A percentile compares a stretch with the other conserved stretches of the same genome.
These are phyloP conservation scores for Hyaloscypha finlandica DNA, from an alignment of 495 filamentous ascomycete genomes.

Conservation along the genomic window DNA sequence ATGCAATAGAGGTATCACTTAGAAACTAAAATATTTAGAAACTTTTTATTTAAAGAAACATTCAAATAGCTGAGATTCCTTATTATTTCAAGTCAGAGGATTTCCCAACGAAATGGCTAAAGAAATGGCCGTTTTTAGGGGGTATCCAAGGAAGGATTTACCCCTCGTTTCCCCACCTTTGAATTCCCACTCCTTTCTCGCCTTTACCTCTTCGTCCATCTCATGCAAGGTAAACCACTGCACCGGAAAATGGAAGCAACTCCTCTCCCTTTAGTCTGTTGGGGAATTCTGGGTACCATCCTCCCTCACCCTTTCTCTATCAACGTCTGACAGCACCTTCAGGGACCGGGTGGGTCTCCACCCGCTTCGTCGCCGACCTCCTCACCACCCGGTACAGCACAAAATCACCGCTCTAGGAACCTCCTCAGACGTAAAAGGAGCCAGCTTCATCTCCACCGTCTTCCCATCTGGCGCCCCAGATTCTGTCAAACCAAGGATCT, in stretches of 20 bases:
- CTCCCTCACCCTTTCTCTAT: neutral
- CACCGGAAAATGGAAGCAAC: neutral
- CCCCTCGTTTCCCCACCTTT: no score
- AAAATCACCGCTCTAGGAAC: neutral
- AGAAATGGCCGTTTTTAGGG: no score
- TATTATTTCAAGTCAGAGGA: no score
- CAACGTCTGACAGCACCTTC: neutral
- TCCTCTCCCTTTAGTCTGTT: neutral
- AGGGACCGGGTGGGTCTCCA: neutral
- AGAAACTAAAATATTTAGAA: no score
- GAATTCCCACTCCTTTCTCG: no score
- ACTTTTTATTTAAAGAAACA: no score
- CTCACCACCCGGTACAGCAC: neutral
- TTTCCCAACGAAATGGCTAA: no score
- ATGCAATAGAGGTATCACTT: no score
- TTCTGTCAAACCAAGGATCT: slow-evolving; percentile 50
- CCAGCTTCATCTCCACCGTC: neutral
- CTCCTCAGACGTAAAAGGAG: neutral
- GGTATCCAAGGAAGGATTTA: no score
- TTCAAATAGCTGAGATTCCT: no score
- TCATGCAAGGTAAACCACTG: no score
- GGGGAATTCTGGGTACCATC: slow-evolving; percentile 3
- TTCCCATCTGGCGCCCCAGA: neutral
- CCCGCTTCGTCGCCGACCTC: neutral
- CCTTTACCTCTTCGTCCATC: no score